Conservation (phyloP, 495 filamentous ascomycete genomes). For the Apiosordaria backusii region DNA sequence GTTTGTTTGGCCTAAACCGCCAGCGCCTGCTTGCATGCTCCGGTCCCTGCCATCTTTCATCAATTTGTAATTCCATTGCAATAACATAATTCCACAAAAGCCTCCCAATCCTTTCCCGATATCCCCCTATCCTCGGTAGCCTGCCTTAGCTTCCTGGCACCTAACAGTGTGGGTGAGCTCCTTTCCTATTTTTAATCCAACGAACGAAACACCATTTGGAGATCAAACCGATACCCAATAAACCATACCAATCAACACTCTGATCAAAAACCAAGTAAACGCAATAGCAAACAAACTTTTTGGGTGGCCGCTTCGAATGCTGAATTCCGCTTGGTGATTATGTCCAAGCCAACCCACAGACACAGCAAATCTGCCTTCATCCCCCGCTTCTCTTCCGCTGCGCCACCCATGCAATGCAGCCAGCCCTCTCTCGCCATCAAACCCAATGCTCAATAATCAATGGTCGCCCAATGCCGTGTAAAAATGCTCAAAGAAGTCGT, state of each 20-base stretch:
- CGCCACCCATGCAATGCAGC: not conserved
- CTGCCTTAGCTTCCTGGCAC: not conserved
- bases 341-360: not conserved
- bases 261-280: not conserved
- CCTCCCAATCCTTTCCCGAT: not conserved
- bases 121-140: not conserved
- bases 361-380: too few relatives aligned
- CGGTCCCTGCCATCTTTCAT: not conserved
- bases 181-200: not conserved
- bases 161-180: not conserved
- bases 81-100: not conserved
- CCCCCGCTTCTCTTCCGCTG: not conserved
- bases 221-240: too few relatives aligned
- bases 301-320: not conserved
- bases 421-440: not conserved
- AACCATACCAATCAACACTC: not conserved
- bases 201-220: not conserved
- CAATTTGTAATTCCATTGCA: not conserved
- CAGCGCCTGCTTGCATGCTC: not conserved
- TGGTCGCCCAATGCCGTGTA: slow-evolving; percentile 5
- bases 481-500: not conserved
- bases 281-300: not conserved
- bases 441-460: slow-evolving; percentile 5
- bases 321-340: not conserved
- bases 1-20: not conserved